phyloP scores from a whole-genome alignment of 352 stramenopile genomes.

The Phytophthora rubi region DNA sequence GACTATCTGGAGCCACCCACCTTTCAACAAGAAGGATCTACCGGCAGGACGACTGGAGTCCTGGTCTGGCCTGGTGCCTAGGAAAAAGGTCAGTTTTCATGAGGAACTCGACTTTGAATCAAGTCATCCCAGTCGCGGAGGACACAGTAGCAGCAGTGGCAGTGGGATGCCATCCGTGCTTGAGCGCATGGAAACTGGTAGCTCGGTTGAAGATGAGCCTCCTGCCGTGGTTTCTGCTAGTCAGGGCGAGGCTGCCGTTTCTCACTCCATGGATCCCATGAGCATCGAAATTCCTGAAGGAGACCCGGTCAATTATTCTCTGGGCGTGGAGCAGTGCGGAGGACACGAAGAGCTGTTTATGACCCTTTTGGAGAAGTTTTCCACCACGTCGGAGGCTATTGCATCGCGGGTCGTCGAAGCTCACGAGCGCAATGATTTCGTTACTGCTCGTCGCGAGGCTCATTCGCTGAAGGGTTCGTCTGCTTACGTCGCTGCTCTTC shows the following conservation, averaged over 20 bases:
- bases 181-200: slow-evolving; percentile 36
- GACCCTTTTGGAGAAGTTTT: slow-evolving; percentile 75
- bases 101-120: slow-evolving; percentile 26
- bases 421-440: slow-evolving; percentile 51
- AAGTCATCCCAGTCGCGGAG: slow-evolving; percentile 17
- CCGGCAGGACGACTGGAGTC: slow-evolving; percentile 12
- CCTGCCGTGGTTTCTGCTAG: too few species aligned
- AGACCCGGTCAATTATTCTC: slow-evolving; percentile 75
- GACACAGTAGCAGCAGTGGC: slow-evolving; percentile 20
- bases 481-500: slow-evolving; percentile 73
- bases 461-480: slow-evolving; percentile 84
- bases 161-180: slow-evolving; percentile 32
- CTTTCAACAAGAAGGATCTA: slow-evolving; percentile 45
- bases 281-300: slow-evolving; percentile 72
- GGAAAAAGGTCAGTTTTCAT: slow-evolving; percentile 44
- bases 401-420: slow-evolving; percentile 56
- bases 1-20: slow-evolving; percentile 60
- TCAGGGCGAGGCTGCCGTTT: neutral
- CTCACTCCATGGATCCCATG: slow-evolving; percentile 30
- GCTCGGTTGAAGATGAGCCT: slow-evolving; percentile 20
- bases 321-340: slow-evolving; percentile 78
- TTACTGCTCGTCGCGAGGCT: slow-evolving; percentile 59
- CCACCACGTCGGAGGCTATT: slow-evolving; percentile 42
- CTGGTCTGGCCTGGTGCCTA: slow-evolving; percentile 23
- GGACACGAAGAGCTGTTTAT: slow-evolving; percentile 75